Percentiles rank a stretch among this genome's conserved stretches.
Evolutionary conservation across 2,329 filamentous ascomycete genomes (phyloP).

Genomic region (Penicillium sp.): DNA sequence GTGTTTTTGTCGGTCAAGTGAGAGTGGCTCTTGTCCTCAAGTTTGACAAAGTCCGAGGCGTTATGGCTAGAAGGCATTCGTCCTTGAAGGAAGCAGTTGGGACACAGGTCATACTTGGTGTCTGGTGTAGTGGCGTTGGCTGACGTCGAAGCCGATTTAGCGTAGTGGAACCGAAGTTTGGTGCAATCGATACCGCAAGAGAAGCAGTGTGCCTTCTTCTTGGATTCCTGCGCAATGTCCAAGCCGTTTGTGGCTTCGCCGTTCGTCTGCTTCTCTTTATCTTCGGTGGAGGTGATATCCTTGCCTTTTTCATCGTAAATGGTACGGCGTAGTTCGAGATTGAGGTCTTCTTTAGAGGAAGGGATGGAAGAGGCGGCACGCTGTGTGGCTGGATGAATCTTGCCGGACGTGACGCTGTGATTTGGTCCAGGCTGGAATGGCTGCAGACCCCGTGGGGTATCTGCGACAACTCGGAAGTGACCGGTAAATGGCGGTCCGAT

Average conservation of each 20-base stretch:
- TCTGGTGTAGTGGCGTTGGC: slow-evolving; percentile 55
- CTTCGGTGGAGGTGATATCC: slow-evolving; percentile 69
- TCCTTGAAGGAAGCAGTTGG: slow-evolving; percentile 82
- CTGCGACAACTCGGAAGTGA: slow-evolving; percentile 93
- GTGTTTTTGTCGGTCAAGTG: slow-evolving; percentile 77
- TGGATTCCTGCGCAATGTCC: slow-evolving; percentile 61
- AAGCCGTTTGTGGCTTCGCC: slow-evolving; percentile 70
- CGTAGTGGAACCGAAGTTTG: slow-evolving; percentile 66
- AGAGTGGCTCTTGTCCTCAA: slow-evolving; percentile 83
- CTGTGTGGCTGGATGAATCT: slow-evolving; percentile 67
- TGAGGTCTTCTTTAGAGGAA: slow-evolving; percentile 73
- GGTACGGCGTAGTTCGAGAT: slow-evolving; percentile 89
- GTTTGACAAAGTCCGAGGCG: slow-evolving; percentile 77
- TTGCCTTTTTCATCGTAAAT: slow-evolving; percentile 93
- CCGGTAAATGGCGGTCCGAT: slow-evolving; percentile 96
- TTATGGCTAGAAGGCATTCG: slow-evolving; percentile 77
- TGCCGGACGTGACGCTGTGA: slow-evolving; percentile 62
- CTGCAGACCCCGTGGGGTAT: slow-evolving; percentile 91
- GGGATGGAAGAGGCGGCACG: slow-evolving; percentile 63
- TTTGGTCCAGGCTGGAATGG: slow-evolving; percentile 90
- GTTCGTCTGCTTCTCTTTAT: slow-evolving; percentile 65
- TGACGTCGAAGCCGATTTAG: slow-evolving; percentile 60
- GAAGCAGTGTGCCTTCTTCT: slow-evolving; percentile 73
- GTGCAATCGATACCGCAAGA: slow-evolving; percentile 91
- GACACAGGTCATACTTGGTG: slow-evolving; percentile 82